A percentile compares a stretch with the other conserved stretches of the same genome.
Conservation (phyloP, 495 filamentous ascomycete genomes). For the Penicillium pulvis region DNA sequence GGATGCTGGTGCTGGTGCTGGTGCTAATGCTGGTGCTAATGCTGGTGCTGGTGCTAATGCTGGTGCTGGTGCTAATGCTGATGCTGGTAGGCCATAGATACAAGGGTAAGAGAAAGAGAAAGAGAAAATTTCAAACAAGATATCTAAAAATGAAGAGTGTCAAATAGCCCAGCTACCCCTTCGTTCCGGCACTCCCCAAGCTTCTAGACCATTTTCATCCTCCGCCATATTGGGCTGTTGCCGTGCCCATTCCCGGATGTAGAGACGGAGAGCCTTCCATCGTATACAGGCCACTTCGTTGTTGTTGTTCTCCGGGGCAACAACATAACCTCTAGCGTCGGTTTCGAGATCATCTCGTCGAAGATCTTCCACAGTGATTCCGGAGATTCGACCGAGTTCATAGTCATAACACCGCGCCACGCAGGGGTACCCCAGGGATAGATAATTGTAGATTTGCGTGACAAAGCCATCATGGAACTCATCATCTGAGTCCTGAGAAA, state of each 20-base stretch:
- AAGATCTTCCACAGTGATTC: slow-evolving; percentile 64
- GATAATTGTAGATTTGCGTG: slow-evolving; percentile 94
- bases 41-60: no score
- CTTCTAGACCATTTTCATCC: slow-evolving; percentile 51
- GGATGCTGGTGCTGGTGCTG: no score
- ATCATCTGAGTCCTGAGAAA: slow-evolving; percentile 32
- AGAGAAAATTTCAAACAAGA: background rate
- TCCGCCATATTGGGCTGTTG: slow-evolving; percentile 69
- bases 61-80: no score
- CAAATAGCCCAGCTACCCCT: slow-evolving; percentile 84
- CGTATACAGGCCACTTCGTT: slow-evolving; percentile 57
- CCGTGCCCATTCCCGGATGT: slow-evolving; percentile 82
- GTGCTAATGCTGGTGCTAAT: background rate
- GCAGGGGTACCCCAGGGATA: slow-evolving; percentile 86
- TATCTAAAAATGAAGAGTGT: slow-evolving; percentile 3
- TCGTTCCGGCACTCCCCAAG: slow-evolving; percentile 72
- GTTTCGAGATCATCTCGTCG: slow-evolving; percentile 69
- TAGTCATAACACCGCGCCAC: slow-evolving; percentile 78
- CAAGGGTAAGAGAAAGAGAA: background rate
- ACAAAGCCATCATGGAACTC: slow-evolving; percentile 85
- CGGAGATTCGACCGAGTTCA: slow-evolving; percentile 78
- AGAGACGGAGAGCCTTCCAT: slow-evolving; percentile 79
- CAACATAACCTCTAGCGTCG: slow-evolving; percentile 67
- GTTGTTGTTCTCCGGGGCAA: slow-evolving; percentile 41
- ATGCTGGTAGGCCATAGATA: background rate